phyloP scores from a whole-genome alignment of 2,329 filamentous ascomycete genomes.

The Nigrospora osmanthi region DNA sequence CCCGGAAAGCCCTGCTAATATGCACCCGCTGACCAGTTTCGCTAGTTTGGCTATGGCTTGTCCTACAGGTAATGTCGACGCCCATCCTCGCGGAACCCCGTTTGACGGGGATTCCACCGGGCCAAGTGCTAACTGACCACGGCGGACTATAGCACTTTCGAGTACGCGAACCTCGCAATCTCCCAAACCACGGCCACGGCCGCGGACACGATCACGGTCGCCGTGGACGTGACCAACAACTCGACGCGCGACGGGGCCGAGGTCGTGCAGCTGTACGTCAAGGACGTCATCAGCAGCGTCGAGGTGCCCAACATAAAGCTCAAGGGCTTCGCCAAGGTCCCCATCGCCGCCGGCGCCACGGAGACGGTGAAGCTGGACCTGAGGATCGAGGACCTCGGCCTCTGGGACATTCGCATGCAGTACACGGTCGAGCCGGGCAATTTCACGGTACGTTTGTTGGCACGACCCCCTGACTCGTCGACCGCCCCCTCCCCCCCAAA shows the following conservation, averaged over 20 bases:
- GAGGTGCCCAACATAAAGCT: conserved; percentile 57
- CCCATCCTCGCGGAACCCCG: too few species aligned
- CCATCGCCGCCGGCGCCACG: conserved; percentile 51
- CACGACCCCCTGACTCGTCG: not conserved
- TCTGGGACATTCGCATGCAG: conserved; percentile 41
- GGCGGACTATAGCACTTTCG: conserved; percentile 39
- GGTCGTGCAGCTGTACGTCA: conserved; percentile 62
- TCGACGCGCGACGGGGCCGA: conserved; percentile 51
- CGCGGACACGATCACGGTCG: conserved; percentile 47
- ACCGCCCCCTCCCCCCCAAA: not conserved
- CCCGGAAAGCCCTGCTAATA: not conserved
- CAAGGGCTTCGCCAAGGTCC: conserved; percentile 60
- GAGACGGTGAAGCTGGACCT: conserved; percentile 40
- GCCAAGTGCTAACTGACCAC: too few species aligned
- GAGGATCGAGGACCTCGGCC: conserved; percentile 48
- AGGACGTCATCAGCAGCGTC: conserved; percentile 53
- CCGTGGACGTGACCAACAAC: conserved; percentile 55
- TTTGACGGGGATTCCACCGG: too few species aligned
- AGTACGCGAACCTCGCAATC: conserved; percentile 45
- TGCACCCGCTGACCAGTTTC: not conserved
- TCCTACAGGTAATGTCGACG: conserved; percentile 36
- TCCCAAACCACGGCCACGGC: conserved; percentile 37
- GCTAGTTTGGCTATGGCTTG: conserved; percentile 56
- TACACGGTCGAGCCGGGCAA: conserved; percentile 56
- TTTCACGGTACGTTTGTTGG: conserved; percentile 39